phyloP scores from a whole-genome alignment of 176 grass and related monocot species.

The Aegilops tauschii region DNA sequence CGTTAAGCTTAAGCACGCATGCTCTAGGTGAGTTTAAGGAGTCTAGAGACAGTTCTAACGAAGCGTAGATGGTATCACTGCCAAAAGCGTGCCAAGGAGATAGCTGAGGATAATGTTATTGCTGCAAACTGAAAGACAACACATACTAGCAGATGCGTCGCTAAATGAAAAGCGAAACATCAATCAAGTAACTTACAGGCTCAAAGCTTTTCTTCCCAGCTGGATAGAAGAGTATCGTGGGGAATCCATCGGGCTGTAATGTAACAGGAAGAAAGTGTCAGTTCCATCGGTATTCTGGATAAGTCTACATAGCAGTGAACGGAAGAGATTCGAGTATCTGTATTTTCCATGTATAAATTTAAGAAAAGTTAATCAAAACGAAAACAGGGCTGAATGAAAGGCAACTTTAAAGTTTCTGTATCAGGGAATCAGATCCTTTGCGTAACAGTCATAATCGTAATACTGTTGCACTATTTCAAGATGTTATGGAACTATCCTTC shows the following conservation, averaged over 20 bases:
- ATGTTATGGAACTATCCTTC: background rate
- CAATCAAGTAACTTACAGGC: slow-evolving; percentile 47
- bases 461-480: background rate
- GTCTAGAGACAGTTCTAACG: background rate
- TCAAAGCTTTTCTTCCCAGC: slow-evolving; percentile 95
- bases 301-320: background rate
- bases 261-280: slow-evolving; percentile 33
- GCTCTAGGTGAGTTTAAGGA: too few relatives aligned
- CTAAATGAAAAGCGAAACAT: background rate
- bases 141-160: background rate
- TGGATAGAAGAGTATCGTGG: slow-evolving; percentile 89
- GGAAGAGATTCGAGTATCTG: background rate
- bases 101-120: background rate
- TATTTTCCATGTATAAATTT: slow-evolving; percentile 9
- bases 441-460: too few relatives aligned
- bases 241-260: slow-evolving; percentile 88
- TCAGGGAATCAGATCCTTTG: background rate
- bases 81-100: background rate
- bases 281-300: background rate
- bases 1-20: too few relatives aligned
- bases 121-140: background rate
- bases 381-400: slow-evolving; percentile 6
- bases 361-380: background rate
- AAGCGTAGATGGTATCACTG: background rate
- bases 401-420: background rate